Percentiles rank a stretch among this genome's conserved stretches.
Evolutionary conservation across 116 monocot species (phyloP).

Genomic region (Trichopus zeylanicus): DNA sequence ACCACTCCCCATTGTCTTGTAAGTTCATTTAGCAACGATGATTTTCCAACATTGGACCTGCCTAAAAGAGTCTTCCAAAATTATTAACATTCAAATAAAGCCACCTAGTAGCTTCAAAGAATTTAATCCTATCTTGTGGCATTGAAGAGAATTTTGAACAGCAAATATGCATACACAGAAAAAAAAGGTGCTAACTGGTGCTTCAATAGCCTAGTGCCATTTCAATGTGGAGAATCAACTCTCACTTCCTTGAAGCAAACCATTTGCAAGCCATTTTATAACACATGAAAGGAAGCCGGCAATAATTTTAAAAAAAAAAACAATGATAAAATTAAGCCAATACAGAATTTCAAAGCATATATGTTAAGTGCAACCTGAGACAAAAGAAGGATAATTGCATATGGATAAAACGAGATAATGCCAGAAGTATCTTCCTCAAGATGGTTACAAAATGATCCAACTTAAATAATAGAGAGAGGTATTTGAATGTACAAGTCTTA

Average conservation of each 20-base stretch:
- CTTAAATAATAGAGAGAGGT: background rate
- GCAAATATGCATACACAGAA: too few species aligned
- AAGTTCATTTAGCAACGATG: constrained; percentile 87
- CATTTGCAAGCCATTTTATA: background rate
- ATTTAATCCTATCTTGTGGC: too few species aligned
- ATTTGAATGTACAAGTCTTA: background rate
- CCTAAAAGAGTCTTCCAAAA: constrained; percentile 34
- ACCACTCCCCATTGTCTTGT: constrained; percentile 98
- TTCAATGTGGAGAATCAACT: background rate
- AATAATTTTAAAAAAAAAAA: too few species aligned
- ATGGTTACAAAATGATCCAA: background rate
- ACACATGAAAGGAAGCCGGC: background rate
- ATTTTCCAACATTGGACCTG: constrained; percentile 97
- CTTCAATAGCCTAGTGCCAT: background rate
- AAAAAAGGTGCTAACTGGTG: background rate
- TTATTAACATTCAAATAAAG: constrained; percentile 8
- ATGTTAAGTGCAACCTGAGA: too few species aligned
- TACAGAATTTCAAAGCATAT: too few species aligned
- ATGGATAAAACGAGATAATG: background rate
- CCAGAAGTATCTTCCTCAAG: background rate
- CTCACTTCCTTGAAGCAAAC: too few species aligned
- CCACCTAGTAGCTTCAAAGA: too few species aligned
- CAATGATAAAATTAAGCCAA: too few species aligned
- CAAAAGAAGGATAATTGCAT: too few species aligned
- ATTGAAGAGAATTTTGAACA: too few species aligned